These are phyloP conservation scores for Limnanthes douglasii DNA, from an alignment of 345 rosid genomes.

Conservation along the genomic window DNA sequence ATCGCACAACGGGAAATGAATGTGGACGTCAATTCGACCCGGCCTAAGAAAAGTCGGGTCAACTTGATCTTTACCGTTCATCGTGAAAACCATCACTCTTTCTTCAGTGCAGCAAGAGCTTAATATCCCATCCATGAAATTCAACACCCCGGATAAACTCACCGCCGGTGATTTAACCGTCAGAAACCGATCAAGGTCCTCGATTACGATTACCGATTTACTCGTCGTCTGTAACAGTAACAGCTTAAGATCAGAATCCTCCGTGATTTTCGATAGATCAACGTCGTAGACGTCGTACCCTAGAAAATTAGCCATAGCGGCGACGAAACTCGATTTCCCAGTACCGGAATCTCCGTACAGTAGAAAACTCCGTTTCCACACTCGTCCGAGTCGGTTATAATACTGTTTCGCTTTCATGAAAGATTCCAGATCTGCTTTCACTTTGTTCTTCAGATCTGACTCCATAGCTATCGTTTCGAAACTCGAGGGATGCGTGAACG, in stretches of 20 bases:
- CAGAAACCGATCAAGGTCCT: conserved; percentile 52
- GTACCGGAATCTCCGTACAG: conserved; percentile 73
- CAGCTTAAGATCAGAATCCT: conserved; percentile 47
- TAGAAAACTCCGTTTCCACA: conserved; percentile 64
- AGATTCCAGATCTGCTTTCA: conserved; percentile 57
- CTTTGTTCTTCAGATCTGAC: conserved; percentile 41
- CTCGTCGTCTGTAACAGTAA: conserved; percentile 34
- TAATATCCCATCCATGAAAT: conserved; percentile 57
- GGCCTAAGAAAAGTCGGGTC: conserved; percentile 63
- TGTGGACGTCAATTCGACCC: conserved; percentile 80
- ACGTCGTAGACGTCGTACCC: conserved; percentile 54
- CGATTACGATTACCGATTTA: conserved; percentile 45
- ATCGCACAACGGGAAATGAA: conserved; percentile 75
- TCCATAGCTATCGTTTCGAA: conserved; percentile 78
- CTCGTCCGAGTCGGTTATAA: conserved; percentile 60
- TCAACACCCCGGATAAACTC: conserved; percentile 40
- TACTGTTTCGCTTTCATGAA: conserved; percentile 58
- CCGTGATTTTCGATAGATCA: conserved; percentile 42
- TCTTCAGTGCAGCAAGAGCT: conserved; percentile 52
- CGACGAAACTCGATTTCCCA: conserved; percentile 65
- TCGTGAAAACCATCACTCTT: conserved; percentile 62
- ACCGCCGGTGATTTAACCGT: conserved; percentile 32
- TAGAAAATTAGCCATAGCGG: conserved; percentile 64
- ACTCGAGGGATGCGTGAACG: conserved; percentile 68
- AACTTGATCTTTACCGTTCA: conserved; percentile 36